Base-by-base conservation (phyloP, 1,139 yeast genomes). In the Meyerozyma smithsonii region DNA sequence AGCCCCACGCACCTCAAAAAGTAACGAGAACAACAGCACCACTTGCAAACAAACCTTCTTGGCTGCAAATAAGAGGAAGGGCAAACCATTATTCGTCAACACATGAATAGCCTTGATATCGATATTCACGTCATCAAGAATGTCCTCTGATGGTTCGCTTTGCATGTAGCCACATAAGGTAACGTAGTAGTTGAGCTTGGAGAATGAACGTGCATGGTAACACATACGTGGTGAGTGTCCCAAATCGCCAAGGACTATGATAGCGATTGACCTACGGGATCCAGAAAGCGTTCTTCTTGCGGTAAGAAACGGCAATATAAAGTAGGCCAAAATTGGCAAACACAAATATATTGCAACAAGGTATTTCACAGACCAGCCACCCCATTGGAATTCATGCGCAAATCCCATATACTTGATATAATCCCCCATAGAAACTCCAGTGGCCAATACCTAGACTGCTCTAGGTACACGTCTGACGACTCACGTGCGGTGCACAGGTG, bases 171-270 rank as follows among this genome's bases (percentile, higher is more conserved):
- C 98, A 59, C 96, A 84, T 34, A 92, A 59, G 46, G 84, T 87
- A 2, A 94, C 98, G 37, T 72, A 70, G 58, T 83, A 84, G 1
- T 88, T 92, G 19, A 64, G 61, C 37, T 71, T 64, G n/a, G 86
- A 75, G 49, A 92, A 79, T 40, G 95, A 84, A 43, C 72, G 63
- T 1, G 96, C 96, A 59, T 94, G 99, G 59, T 92, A 86, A 51
- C 84, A 77, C 87, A 92, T 92, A 46, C 99, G 69, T 4, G 99
- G 99, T 1, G 97, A 90, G 54, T 90, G 95, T 11, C 96, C 97
- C 40, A 94, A 59, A 55, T 92, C 98, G 1, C 99, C 99, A 20
- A 94, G 66, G 1, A 92, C 98, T 43, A 87, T 74, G 20, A 92
- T 80, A 7, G 86, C 73, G 4, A 88, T 79, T 35, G 87, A 66